Evolutionary conservation across 2,329 filamentous ascomycete genomes (phyloP), one percentile per base, ranked within the genome.

Genomic region (Colletotrichum melonis): DNA sequence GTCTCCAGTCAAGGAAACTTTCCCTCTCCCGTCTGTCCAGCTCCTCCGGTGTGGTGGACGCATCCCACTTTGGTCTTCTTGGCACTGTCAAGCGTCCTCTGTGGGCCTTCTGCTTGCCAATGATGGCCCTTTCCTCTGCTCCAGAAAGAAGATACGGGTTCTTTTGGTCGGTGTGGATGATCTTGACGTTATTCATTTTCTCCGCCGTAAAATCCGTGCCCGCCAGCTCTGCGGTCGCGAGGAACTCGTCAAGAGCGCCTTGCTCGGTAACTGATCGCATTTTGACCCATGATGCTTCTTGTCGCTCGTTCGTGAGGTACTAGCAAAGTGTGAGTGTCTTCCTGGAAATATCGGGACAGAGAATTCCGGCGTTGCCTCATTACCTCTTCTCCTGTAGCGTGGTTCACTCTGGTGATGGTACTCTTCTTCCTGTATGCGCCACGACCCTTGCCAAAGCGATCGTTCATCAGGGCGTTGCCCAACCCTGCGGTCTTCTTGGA

Each of bases 251-350:
- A 75, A 99, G 91, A 57, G 95, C 95, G 77, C 93, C 95, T 84
- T 99, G 97, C 87, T 99, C 95, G 5, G 97, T 99, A 78, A 99
- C 94, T 82, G 95, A 98, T 86, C 96, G 95, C 97, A 99, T 98
- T 88, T 98, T 99, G 81, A 98, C 95, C 95, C 95, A 99, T 78
- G 94, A 90, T 46, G 96, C 97, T 86, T 98, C 95, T 81, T 97
- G 92, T 78, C 92, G 92, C 76, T 94, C 93, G 82, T 97, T 98
- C 62, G 95, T 97, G 78, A 98, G 92, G 82, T 99, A 99, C 87
- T 93, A 75, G 54, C 19, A 11, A 8, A 22, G 8, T 26, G 71
- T 83, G 73, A 83, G 78, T 49, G 11, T 16, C 8, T 22, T 16
- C 5, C 5, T 56, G 54, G 11, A 16, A 28, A 28, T 9, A 2